These are phyloP conservation scores for Corchorus capsularis DNA, from an alignment of 345 rosid genomes.

Conservation along the genomic window DNA sequence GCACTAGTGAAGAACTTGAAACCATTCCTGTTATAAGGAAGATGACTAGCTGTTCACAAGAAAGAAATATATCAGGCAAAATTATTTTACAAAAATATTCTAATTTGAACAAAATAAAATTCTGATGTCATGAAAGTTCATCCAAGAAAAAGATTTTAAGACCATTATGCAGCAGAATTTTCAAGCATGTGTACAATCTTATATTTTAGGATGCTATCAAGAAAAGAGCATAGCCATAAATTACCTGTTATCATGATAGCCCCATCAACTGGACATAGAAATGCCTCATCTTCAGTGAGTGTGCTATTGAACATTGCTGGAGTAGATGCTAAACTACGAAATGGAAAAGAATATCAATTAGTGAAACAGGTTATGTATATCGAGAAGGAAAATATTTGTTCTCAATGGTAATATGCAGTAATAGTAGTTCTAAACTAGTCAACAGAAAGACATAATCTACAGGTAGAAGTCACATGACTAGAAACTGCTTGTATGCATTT, in stretches of 20 bases:
- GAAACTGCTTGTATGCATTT: neutral
- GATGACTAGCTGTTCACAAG: slow-evolving; percentile 87
- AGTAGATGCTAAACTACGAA: slow-evolving; percentile 84
- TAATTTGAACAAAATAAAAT: slow-evolving; percentile 9
- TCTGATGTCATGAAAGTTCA: neutral
- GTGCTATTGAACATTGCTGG: slow-evolving; percentile 99
- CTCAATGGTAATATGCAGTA: neutral
- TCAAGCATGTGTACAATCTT: neutral
- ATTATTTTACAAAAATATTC: neutral
- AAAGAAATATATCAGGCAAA: slow-evolving; percentile 22
- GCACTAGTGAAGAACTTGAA: slow-evolving; percentile 91
- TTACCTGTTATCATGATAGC: slow-evolving; percentile 98
- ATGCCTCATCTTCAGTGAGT: slow-evolving; percentile 61
- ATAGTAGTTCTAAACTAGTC: neutral
- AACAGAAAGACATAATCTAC: neutral
- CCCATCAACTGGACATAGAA: slow-evolving; percentile 92
- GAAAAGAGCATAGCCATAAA: slow-evolving; percentile 10
- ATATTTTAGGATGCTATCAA: slow-evolving; percentile 8
- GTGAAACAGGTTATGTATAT: neutral
- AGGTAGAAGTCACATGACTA: neutral
- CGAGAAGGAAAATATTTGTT: neutral
- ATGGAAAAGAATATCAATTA: slow-evolving; percentile 10
- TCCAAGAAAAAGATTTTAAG: slow-evolving; percentile 13
- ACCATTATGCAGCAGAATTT: neutral
- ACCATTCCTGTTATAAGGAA: slow-evolving; percentile 97